Evolutionary conservation across 1,139 yeast species (phyloP).

Genomic region (Candida sanyaensis): DNA sequence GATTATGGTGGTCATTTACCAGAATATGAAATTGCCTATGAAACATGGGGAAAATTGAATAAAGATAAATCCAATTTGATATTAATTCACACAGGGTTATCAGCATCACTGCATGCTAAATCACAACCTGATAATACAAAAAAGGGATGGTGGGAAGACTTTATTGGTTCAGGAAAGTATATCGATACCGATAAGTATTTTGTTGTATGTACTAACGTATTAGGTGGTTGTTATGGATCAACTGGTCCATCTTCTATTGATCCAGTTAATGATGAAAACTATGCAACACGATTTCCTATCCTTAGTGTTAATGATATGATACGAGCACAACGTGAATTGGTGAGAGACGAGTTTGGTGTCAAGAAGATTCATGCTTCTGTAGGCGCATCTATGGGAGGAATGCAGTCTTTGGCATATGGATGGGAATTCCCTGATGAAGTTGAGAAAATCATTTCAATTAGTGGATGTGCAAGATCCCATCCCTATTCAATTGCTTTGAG

Average conservation of each 20-base stretch:
- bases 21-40: slow-evolving; percentile 80
- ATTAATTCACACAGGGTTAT: slow-evolving; percentile 84
- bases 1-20: slow-evolving; percentile 85
- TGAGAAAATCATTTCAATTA: slow-evolving; percentile 68
- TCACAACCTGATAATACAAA: slow-evolving; percentile 70
- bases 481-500: slow-evolving; percentile 94
- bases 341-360: slow-evolving; percentile 63
- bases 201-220: slow-evolving; percentile 83
- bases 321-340: slow-evolving; percentile 76
- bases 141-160: slow-evolving; percentile 96
- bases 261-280: slow-evolving; percentile 65
- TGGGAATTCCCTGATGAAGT: slow-evolving; percentile 81
- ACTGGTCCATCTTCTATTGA: slow-evolving; percentile 89
- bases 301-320: slow-evolving; percentile 88
- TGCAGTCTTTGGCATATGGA: slow-evolving; percentile 91
- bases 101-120: slow-evolving; percentile 94
- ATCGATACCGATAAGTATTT: slow-evolving; percentile 81
- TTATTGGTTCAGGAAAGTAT: slow-evolving; percentile 81
- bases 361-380: slow-evolving; percentile 71
- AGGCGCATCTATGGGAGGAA: slow-evolving; percentile 97
- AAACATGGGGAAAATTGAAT: slow-evolving; percentile 72
- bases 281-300: slow-evolving; percentile 88
- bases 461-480: slow-evolving; percentile 93
- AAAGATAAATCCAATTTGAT: slow-evolving; percentile 66
- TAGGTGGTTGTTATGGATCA: slow-evolving; percentile 94